Evolutionary conservation across 2,329 filamentous ascomycete genomes (phyloP), one percentile per base, ranked within the genome.

Genomic region (Phoma sp.): DNA sequence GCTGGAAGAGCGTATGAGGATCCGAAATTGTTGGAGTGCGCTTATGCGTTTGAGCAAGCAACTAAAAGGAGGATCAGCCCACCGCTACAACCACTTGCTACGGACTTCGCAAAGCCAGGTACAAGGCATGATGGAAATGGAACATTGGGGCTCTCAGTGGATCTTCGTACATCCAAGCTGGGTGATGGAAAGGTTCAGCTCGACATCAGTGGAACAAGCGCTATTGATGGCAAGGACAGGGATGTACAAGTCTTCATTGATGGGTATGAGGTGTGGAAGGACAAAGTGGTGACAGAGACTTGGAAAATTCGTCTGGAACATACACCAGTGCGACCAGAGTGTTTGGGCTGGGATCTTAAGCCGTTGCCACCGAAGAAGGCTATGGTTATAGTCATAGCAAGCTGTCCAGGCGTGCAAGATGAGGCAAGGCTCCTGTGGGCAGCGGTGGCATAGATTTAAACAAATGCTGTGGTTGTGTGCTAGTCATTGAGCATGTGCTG

Each of bases 1-100:
- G 80, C 78, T 0, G 78, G 78, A 0, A 80, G 75, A 28, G 80
- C 79, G 1, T 81, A 81, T 39, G 71, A 76, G 0, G 83, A 85
- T 53, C 58, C 53, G 0, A 61, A 69, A 20, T 43, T 77, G n/a
- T 21, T 69, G 20, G 43, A 38, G 12, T 66, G 50, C 38, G 67
- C 63, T 11, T 68, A 61, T 36, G 60, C 66, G 0, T 69, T 60
- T 45, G 67, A 69, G 28, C 42, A 57, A 3, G 51, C 51, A 4
- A 64, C 53, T 3, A 61, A 46, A 47, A 56, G 38, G 15, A 55
- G 67, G 1, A 38, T 54, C 1, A 20, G 43, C 6, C 66, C 67
- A 15, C 52, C 59, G 2, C 45, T 61, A 11, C 42, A 42, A 1
- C 14, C 28, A 0, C 25, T 68, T 14, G 37, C 32, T 2, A 66